Evolutionary conservation across 1,139 yeast species (phyloP), one percentile per base, ranked within the genome.

Genomic region (Blastobotrys malaysiensis): DNA sequence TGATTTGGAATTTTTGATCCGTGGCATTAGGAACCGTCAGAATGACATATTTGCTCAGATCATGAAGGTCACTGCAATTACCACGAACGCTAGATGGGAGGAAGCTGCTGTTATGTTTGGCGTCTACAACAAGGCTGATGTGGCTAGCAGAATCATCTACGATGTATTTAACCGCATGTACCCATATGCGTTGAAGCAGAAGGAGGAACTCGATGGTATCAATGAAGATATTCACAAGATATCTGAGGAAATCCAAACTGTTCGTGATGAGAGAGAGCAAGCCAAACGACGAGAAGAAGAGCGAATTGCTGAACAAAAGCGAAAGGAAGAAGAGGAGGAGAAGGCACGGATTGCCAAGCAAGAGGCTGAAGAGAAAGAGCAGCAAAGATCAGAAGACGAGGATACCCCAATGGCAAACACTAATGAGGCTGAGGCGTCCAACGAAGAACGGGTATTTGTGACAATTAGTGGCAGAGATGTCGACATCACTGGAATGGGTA

Each of bases 401-500:
- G 52, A 45, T 5, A 61, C 59, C 18, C 48, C 22, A 22, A 21
- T 27, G 51, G 45, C 11, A 46, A 19, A 19, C 48, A 21, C 53
- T 43, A 57, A 49, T 19, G 53, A 51, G 18, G 59, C 54, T 22
- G 59, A 52, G 2, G 31, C 46, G 16, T 50, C 51, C n/a, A 58
- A 57, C 18, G 59, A 64, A 43, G 81, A 76, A 9, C 95, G 96
- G 0, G 76, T 87, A 0, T 79, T 79, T 74, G 91, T 91, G 6
- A 76, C 77, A 16, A 86, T 91, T 61, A 93, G 91, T 20, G 95
- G 88, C 43, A 73, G 85, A 39, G 84, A 84, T 55, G 91, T 91
- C 36, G 95, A 91, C 67, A 87, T 91, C 47, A 81, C 95, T 53
- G 95, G 91, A 0, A 84, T 96, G 2, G 97, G 89, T 55, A 89